Evolutionary conservation across 169 alveolate species (phyloP), one percentile per base, ranked within the genome.

Genomic region (Cryptosporidium bovis): DNA sequence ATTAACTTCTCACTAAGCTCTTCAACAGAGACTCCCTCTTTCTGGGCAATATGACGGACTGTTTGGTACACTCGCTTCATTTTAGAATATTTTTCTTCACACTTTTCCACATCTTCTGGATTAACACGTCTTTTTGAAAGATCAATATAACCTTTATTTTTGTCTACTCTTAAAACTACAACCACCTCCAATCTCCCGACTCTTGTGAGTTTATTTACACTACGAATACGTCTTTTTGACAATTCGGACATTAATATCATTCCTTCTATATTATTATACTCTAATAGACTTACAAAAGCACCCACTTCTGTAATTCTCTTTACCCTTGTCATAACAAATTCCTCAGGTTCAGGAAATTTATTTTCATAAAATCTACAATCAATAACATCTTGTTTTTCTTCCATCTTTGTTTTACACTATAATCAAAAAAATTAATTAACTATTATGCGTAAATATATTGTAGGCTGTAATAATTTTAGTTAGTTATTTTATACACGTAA

Each of bases 71-170:
- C 99, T 77, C 93, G 93, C 92, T 96, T 97, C 29, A 98, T 94
- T 84, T 96, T 97, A 31, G 97, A 95, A 89, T 91, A 98, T 84
- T 93, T 93, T 64, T 90, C 84, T 65, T 92, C 95, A 20, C 85
- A 67, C 44, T 64, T 83, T 56, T 93, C 94, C 16, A 96, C 94
- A 82, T 97, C 99, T 84, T 96, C 98, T 7, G 99, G 97, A 33
- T 97, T 94, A 27, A 97, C 99, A 13, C 98, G 92, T 82, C 95
- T 95, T 92, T 97, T 97, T 51, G 99, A 96, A 83, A 98, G 94
- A 92, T 97, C 99, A 51, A 98, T 96, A 90, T 96, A 98, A 53
- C 99, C 99, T 95, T 98, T 97, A 83, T 95, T 95, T 66, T 95
- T 90, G 93, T 98, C 99, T 10, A 97, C 99, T 62, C 99, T 91